Evolutionary conservation across 257 asterid species (phyloP), one percentile per base, ranked within the genome.

Genomic region (Pogostemon cablin): DNA sequence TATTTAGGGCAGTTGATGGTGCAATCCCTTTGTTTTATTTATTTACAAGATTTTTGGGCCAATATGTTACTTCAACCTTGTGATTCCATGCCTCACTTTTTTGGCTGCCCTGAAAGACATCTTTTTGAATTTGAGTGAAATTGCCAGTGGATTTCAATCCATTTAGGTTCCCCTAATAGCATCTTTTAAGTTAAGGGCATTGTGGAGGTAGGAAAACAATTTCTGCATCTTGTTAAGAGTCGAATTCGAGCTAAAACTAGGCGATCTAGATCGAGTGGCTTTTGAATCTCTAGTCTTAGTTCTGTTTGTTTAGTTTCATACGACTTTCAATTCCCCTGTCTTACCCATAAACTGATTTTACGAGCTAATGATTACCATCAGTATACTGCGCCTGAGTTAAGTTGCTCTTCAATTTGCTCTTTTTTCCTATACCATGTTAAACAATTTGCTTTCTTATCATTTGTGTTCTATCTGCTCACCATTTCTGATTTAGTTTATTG

Each of bases 401-500:
- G 32, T 25, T 25, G 32, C 32, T 25, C 32, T 25, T 25, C 32
- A 25, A 68, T 44, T 43, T 69, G 35, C 47, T 32, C 38, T 67
- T 50, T 46, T 7, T 8, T 17, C 38, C 4, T 34, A 43, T 34
- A 47, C 34, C n/a, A n/a, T 32, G 3, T 20, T 32, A 20, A 4
- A 70, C 11, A 17, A 72, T 72, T 15, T 8, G 39, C 56, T 52
- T 63, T 25, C 32, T 25, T 25, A 25, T 25, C 41, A 6, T 63
- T 20, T 65, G 52, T 7, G 50, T 57, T 66, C 32, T n/a, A 57
- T 32, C 46, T 43, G 9, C 34, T 60, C 65, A 32, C 43, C 54
- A 12, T 9, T 15, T 39, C 44, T 56, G 17, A 52, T 20, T 11
- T 48, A 6, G 11, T 63, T 17, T 67, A 43, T 20, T 46, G 50